Evolutionary conservation across 352 stramenopile species (phyloP).

Genomic region (Phytophthora syringae): DNA sequence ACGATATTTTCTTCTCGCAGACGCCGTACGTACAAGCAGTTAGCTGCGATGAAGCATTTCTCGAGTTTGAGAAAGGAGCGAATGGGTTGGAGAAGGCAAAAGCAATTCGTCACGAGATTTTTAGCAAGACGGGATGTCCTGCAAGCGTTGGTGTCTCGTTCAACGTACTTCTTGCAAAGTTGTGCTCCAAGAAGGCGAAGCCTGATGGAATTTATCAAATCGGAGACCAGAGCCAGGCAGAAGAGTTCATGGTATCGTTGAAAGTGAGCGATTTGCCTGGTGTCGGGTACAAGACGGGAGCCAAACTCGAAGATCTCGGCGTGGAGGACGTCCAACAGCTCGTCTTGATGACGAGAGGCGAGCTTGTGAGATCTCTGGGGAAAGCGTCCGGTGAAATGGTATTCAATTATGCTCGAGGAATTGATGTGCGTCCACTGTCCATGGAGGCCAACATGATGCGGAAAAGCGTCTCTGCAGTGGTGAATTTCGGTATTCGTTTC

Average conservation of each 20-base stretch:
- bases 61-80: constrained; percentile 82
- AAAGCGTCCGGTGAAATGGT: constrained; percentile 77
- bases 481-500: constrained; percentile 94
- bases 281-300: constrained; percentile 67
- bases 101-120: constrained; percentile 71
- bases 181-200: constrained; percentile 95
- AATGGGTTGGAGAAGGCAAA: constrained; percentile 76
- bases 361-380: constrained; percentile 70
- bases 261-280: constrained; percentile 82
- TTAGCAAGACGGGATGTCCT: constrained; percentile 85
- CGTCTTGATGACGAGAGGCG: constrained; percentile 48
- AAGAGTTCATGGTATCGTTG: constrained; percentile 74
- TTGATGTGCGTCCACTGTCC: constrained; percentile 73
- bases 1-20: constrained; percentile 90
- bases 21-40: constrained; percentile 93
- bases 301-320: constrained; percentile 75
- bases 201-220: constrained; percentile 88
- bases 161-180: constrained; percentile 95
- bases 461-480: constrained; percentile 92
- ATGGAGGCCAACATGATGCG: constrained; percentile 75
- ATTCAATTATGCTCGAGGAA: constrained; percentile 76
- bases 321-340: constrained; percentile 74
- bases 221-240: constrained; percentile 43
- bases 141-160: constrained; percentile 93
- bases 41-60: constrained; percentile 96